Evolutionary conservation across 2,329 filamentous ascomycete genomes (phyloP).

Genomic region (Remersonia thermophila): DNA sequence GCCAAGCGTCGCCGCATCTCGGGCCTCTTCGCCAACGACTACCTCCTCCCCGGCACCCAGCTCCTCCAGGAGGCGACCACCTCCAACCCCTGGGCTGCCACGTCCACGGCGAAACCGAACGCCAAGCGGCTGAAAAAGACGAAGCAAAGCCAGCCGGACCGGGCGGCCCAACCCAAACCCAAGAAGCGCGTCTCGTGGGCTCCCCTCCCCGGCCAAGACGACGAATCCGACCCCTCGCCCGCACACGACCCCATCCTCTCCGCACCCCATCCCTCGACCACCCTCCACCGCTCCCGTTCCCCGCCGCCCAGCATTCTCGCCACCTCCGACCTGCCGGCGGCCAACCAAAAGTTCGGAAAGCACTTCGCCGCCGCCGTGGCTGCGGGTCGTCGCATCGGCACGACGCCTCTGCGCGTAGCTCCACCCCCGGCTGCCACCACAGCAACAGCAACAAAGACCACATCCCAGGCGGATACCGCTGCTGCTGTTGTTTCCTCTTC

Average conservation of each 20-base stretch:
- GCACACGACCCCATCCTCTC: too few species aligned
- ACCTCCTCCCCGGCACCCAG: conserved; percentile 23
- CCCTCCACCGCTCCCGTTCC: conserved; percentile 22
- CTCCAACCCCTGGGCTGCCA: conserved; percentile 23
- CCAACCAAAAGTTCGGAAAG: conserved; percentile 30
- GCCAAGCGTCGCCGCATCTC: conserved; percentile 16
- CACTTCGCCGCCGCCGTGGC: conserved; percentile 36
- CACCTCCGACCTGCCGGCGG: conserved; percentile 19
- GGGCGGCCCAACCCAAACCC: neutral
- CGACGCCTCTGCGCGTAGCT: neutral
- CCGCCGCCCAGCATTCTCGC: conserved; percentile 28
- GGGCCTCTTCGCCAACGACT: conserved; percentile 6
- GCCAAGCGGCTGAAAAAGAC: neutral
- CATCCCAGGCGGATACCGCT: too few species aligned
- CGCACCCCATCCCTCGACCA: neutral
- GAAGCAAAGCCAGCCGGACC: conserved; percentile 9
- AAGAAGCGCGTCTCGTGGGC: conserved; percentile 25
- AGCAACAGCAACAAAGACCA: too few species aligned
- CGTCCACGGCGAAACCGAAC: conserved; percentile 8
- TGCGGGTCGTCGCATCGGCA: neutral
- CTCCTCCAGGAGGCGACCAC: conserved; percentile 25
- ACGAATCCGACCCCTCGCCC: neutral
- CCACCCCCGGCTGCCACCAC: too few species aligned
- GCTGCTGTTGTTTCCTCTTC: too few species aligned
- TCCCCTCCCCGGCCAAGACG: conserved; percentile 18